Base-by-base conservation (phyloP, 1,284 basidiomycete species). In the Cryptococcus depauperatus region DNA sequence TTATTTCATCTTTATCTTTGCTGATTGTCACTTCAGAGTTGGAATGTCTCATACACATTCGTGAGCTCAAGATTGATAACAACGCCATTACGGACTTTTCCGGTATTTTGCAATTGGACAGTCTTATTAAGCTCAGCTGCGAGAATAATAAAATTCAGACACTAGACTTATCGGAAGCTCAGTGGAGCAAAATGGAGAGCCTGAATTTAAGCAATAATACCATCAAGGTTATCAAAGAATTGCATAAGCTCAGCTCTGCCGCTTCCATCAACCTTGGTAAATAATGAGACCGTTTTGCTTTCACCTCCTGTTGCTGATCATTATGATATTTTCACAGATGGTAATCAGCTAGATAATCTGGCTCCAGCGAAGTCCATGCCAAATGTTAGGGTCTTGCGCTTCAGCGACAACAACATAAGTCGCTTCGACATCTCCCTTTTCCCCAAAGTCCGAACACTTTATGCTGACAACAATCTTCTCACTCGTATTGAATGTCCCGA, bases 381-480 rank as follows among this genome's bases (percentile, higher is more conserved):
- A 26, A 77, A 78, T 51, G 69, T 96, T 53, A 82, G 87, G n/a
- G 82, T 88, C 37, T 77, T 98, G 47, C 83, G 89, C 21, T 73
- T 86, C 42, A 91, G 85, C 73, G 80, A 81, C 61, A 98, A 98
- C 71, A 76, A 78, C 34, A 71, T 98, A 49, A 70, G 76, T 42
- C 67, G 72, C 47, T 74, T 98, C 41, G 78, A 91, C 62, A 77
- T 85, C 39, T 76, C 76, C 16, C 72, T 74, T 14, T 80, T 85
- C 62, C 75, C 79, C 5, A 82, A 82, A 60, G 72, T 97, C 53
- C 81, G 90, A 53, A 96, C 89, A 53, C 77, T 97, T 23, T 96
- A 95, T 68, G 81, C 85, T 59, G 93, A 98, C 74, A 83, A 84
- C 66, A 96, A 96, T 68, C 70, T 74, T 27, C 75, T 98, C 21